Percentiles rank a stretch among this genome's conserved stretches.
Conservation (phyloP, 2,329 filamentous ascomycete genomes). For the Fusarium bulbicola region DNA sequence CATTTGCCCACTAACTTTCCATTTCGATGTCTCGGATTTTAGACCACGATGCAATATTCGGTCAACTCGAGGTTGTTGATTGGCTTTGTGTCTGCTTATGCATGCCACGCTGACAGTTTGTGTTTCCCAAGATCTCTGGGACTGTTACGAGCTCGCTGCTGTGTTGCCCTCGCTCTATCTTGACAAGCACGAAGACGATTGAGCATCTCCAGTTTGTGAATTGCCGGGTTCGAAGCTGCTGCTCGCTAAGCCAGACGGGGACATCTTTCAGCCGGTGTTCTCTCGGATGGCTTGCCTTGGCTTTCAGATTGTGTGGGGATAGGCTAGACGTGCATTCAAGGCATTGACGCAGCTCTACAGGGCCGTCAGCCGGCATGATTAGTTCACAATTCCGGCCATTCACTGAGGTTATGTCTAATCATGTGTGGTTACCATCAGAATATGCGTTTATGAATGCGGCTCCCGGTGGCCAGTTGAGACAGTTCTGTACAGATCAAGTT, state of each 20-base stretch:
- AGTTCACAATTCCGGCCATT: slow-evolving; percentile 21
- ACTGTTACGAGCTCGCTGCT: slow-evolving; percentile 7
- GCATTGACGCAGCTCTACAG: slow-evolving; percentile 53
- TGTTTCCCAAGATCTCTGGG: slow-evolving; percentile 12
- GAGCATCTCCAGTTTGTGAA: neutral
- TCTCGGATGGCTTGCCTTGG: slow-evolving; percentile 37
- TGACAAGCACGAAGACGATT: slow-evolving; percentile 11
- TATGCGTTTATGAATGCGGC: slow-evolving; percentile 9
- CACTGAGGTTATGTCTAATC: slow-evolving; percentile 12
- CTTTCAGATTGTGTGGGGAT: slow-evolving; percentile 34
- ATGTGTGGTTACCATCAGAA: slow-evolving; percentile 6
- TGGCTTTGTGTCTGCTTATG: slow-evolving; percentile 28
- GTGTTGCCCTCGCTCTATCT: slow-evolving; percentile 15
- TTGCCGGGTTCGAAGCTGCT: neutral
- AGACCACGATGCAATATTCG: slow-evolving; percentile 32
- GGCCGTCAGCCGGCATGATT: slow-evolving; percentile 35
- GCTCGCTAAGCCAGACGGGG: slow-evolving; percentile 25
- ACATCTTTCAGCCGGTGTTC: slow-evolving; percentile 24
- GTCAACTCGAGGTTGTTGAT: slow-evolving; percentile 40
- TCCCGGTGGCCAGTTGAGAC: neutral
- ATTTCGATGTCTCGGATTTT: neutral
- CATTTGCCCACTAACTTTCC: slow-evolving; percentile 14
- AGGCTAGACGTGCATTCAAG: slow-evolving; percentile 47
- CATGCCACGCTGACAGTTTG: slow-evolving; percentile 18
- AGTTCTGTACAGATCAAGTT: neutral